Evolutionary conservation across 345 rosid genomes (phyloP).

Genomic region (Citrus medica): DNA sequence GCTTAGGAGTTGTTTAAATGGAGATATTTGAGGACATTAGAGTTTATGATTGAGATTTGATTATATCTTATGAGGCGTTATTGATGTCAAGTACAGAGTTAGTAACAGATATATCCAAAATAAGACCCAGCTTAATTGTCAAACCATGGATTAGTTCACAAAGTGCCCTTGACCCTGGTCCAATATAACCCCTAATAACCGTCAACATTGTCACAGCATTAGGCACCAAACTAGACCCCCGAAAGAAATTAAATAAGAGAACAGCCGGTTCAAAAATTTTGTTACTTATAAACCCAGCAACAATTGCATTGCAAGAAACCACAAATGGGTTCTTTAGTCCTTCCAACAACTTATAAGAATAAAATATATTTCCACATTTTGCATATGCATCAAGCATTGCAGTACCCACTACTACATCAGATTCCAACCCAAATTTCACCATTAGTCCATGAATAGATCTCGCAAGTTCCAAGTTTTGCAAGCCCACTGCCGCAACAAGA

Average conservation of each 20-base stretch:
- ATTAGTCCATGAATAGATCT: conserved; percentile 34
- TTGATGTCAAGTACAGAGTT: conserved; percentile 37
- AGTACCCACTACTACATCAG: conserved; percentile 33
- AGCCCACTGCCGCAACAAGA: conserved; percentile 28
- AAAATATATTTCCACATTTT: conserved; percentile 26
- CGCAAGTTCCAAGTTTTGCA: conserved; percentile 12
- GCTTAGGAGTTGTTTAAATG: no score
- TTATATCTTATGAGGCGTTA: no score
- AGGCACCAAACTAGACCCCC: conserved; percentile 29
- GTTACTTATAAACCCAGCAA: conserved; percentile 30
- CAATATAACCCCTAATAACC: conserved; percentile 24
- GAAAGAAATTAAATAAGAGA: conserved; percentile 23
- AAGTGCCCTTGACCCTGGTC: conserved; percentile 21
- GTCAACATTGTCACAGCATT: conserved; percentile 26
- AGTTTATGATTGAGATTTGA: no score
- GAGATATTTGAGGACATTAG: no score
- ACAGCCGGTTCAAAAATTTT: conserved; percentile 28
- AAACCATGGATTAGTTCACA: conserved; percentile 32
- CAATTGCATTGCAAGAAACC: conserved; percentile 36
- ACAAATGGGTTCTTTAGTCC: conserved; percentile 28
- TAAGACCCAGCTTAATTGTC: conserved; percentile 33
- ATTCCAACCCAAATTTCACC: conserved; percentile 26
- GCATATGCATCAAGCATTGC: conserved; percentile 39
- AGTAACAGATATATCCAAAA: conserved; percentile 22
- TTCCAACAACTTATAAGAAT: conserved; percentile 27